Conservation (phyloP, 2,329 filamentous ascomycete genomes). For the Aureobasidium lini region DNA sequence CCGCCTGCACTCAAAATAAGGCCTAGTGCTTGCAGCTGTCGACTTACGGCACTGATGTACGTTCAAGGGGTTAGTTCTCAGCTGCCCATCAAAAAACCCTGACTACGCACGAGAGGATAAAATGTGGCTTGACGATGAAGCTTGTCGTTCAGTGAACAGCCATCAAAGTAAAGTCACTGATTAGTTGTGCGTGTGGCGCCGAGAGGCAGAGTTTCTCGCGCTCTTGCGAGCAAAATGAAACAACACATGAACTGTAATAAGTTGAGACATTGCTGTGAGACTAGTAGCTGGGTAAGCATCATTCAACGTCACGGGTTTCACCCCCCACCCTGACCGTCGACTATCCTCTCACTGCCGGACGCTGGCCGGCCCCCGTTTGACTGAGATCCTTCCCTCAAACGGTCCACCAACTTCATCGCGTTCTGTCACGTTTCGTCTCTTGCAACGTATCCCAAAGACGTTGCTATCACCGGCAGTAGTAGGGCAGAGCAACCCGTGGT, state of each 20-base stretch:
- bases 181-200: neutral
- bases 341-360: neutral
- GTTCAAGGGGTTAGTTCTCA: neutral
- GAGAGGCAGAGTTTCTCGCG: neutral
- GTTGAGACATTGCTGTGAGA: conserved; percentile 7
- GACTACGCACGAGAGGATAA: neutral
- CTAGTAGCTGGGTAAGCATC: neutral
- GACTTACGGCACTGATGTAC: neutral
- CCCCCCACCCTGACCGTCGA: neutral
- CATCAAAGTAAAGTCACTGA: neutral
- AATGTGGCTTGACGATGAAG: neutral
- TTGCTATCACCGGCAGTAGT: neutral
- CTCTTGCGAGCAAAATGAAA: neutral
- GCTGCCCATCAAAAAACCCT: neutral
- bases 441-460: neutral
- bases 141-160: neutral
- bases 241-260: conserved; percentile 6
- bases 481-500: neutral
- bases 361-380: neutral
- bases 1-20: neutral
- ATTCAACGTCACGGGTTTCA: conserved; percentile 5
- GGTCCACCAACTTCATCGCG: neutral
- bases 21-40: neutral
- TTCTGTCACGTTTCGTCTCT: neutral
- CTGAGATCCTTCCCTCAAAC: neutral